phyloP scores from a whole-genome alignment of 2,329 filamentous ascomycete genomes.

The Bretziella fagacearum region DNA sequence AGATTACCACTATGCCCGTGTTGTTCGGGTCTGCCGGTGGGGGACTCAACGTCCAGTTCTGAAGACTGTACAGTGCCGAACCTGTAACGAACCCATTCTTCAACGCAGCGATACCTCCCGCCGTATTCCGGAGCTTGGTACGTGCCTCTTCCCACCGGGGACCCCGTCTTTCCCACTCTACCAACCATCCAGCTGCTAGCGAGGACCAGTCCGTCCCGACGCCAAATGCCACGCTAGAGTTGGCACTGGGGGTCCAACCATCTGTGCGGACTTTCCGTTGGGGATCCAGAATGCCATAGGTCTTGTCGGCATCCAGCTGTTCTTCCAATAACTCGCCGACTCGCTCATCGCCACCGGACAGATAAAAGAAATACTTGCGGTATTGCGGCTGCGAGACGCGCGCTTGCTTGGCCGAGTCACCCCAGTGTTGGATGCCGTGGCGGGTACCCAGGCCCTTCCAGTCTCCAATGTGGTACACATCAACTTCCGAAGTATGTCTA shows the following conservation, averaged over 20 bases:
- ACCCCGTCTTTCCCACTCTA: slow-evolving; percentile 42
- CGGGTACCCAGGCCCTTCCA: slow-evolving; percentile 44
- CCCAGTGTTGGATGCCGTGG: slow-evolving; percentile 45
- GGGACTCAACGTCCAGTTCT: slow-evolving; percentile 32
- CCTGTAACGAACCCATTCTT: slow-evolving; percentile 44
- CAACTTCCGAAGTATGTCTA: slow-evolving; percentile 43
- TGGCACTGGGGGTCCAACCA: slow-evolving; percentile 29
- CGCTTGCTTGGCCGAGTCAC: slow-evolving; percentile 44
- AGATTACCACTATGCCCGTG: slow-evolving; percentile 32
- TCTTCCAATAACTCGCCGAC: slow-evolving; percentile 37
- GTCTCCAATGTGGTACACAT: slow-evolving; percentile 41
- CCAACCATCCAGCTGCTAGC: slow-evolving; percentile 38
- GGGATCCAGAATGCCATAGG: slow-evolving; percentile 37
- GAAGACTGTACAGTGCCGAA: slow-evolving; percentile 32
- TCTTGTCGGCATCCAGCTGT: slow-evolving; percentile 33
- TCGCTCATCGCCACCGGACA: slow-evolving; percentile 40
- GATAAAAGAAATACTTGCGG: slow-evolving; percentile 38
- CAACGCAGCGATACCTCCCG: slow-evolving; percentile 34
- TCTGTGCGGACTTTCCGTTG: slow-evolving; percentile 41
- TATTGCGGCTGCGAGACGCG: slow-evolving; percentile 43
- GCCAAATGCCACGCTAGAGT: slow-evolving; percentile 23
- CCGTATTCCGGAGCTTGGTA: slow-evolving; percentile 31
- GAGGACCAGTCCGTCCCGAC: slow-evolving; percentile 44
- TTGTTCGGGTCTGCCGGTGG: slow-evolving; percentile 37
- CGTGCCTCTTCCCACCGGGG: slow-evolving; percentile 35